Evolutionary conservation across 2,329 filamentous ascomycete genomes (phyloP), one percentile per base, ranked within the genome.

Genomic region (Scedosporium aurantiacum): DNA sequence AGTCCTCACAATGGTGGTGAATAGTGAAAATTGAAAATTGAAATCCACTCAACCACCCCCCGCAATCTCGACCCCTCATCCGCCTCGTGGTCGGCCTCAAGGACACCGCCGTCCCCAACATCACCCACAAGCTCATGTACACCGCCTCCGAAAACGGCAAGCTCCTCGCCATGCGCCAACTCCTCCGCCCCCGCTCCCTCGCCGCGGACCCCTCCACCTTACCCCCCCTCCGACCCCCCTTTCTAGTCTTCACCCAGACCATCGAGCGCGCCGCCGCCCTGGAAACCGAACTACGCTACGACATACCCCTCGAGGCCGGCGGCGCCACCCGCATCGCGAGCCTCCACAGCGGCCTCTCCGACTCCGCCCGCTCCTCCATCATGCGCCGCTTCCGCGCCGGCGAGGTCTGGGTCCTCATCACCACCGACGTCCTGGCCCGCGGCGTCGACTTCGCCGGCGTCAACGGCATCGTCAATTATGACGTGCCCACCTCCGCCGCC

Each of bases 381-480:
- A 96, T 99, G 88, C 85, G 90, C 61, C 85, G 86, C 21, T 97
- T 99, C 78, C 87, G 94, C 41, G 86, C 86, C 40, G 94, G 92
- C 65, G 91, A 97, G 70, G 87, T 97, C 64, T 99, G 94, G 94
- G 86, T 97, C 5, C 81, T 99, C 41, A 94, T 99, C 71, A 97
- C 94, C 0, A 99, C 94, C 0, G 94, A 99, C 70, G 83, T 99
- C 6, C 80, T 99, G 10, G 89, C 92, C 16, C 89, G 94, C 40
- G 94, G 94, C 21, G 87, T 99, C 47, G 94, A 99, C 73, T 97
- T 99, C 76, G 86, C 89, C 7, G 94, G 94, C 58, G 87, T 99
- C 65, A 97, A 97, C 69, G 91, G 92, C 55, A 92, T 99, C 0
- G 89, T 99, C 59, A 99, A 97, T 75, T 99, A 97, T 75, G 94